phyloP scores from a whole-genome alignment of 768 basidiomycete species.

The Pleurotus tuber-regium region DNA sequence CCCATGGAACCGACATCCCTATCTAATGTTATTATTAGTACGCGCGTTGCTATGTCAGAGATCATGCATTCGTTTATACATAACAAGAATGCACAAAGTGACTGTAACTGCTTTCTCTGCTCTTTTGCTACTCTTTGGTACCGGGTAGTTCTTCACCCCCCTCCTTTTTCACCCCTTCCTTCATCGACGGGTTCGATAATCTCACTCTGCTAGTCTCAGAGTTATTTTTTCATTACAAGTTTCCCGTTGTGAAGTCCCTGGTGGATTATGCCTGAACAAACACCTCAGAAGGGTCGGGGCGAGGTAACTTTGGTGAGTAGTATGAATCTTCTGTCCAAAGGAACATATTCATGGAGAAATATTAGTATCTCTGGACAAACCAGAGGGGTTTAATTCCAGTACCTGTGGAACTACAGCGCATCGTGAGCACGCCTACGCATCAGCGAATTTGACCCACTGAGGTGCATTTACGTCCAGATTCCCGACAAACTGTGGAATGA shows the following conservation, averaged over 20 bases:
- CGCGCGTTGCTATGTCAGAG: conserved; percentile 1
- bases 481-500: conserved; percentile 40
- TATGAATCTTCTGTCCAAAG: conserved; percentile 15
- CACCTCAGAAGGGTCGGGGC: conserved; percentile 11
- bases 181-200: conserved; percentile 24
- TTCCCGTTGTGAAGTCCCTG: not conserved
- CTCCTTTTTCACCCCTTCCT: conserved; percentile 15
- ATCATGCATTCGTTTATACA: not conserved
- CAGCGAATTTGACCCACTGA: not conserved
- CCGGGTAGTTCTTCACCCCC: no score
- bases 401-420: conserved; percentile 36
- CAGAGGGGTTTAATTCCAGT: conserved; percentile 25
- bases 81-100: conserved; percentile 1
- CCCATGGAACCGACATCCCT: no score
- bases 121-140: conserved; percentile 11
- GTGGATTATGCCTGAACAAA: no score
- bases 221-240: conserved; percentile 11
- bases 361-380: conserved; percentile 32
- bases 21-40: not conserved
- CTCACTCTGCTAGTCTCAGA: conserved; percentile 12
- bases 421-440: conserved; percentile 22
- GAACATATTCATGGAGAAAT: conserved; percentile 17
- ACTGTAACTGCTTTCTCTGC: not conserved
- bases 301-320: conserved; percentile 7
- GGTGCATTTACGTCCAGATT: conserved; percentile 26